Conservation (phyloP, 192 early-diverging fungal genomes). For the Martensiomyces pterosporus region DNA sequence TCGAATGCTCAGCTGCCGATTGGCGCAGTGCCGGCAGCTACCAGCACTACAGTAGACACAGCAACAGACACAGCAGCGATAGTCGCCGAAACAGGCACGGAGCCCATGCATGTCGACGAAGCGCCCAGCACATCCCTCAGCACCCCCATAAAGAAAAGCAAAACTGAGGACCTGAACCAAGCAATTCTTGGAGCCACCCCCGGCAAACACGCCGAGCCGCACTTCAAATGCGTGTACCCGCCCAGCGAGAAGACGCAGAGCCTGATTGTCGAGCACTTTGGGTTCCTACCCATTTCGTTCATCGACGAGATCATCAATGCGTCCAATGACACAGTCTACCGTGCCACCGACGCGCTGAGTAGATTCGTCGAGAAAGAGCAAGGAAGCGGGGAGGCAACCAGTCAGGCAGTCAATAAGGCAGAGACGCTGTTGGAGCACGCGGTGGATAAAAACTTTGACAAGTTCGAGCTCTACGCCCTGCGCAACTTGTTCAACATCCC, state of each 20-base stretch:
- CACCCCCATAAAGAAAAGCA: conserved; percentile 11
- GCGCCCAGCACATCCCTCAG: conserved; percentile 1
- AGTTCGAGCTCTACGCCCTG: conserved; percentile 72
- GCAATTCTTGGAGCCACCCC: conserved; percentile 38
- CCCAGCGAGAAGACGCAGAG: conserved; percentile 41
- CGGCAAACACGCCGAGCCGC: conserved; percentile 21
- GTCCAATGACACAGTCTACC: conserved; percentile 69
- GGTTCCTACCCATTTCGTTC: conserved; percentile 73
- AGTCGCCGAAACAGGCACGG: too few relatives aligned
- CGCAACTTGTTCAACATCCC: conserved; percentile 73
- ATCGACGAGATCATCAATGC: conserved; percentile 79
- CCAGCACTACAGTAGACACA: too few relatives aligned
- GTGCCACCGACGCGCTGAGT: conserved; percentile 64
- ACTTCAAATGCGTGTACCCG: conserved; percentile 44
- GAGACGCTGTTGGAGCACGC: conserved; percentile 73
- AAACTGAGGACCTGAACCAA: conserved; percentile 12
- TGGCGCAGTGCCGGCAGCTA: too few relatives aligned
- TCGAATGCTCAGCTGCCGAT: too few relatives aligned
- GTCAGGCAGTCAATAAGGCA: conserved; percentile 63
- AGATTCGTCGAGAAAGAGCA: conserved; percentile 62
- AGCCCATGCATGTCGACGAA: not conserved
- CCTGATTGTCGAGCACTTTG: conserved; percentile 73
- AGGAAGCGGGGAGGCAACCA: conserved; percentile 43
- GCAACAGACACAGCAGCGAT: too few relatives aligned
- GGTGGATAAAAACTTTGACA: conserved; percentile 81